Conservation (phyloP, 257 asterid species). For the Paulownia fortunei region DNA sequence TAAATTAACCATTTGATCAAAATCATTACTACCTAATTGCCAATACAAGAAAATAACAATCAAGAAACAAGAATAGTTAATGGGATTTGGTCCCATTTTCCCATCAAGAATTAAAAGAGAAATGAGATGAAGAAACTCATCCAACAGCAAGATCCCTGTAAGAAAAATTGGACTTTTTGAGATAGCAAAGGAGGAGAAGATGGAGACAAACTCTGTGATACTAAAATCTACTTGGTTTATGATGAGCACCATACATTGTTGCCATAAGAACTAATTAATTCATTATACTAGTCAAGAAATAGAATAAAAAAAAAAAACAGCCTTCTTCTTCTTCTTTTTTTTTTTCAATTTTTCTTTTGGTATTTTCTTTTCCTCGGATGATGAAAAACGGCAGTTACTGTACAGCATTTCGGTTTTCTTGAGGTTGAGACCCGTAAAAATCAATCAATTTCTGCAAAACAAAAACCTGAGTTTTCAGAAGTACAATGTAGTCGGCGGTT, state of each 20-base stretch:
- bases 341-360: background rate
- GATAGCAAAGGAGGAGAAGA: background rate
- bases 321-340: constrained; percentile 7
- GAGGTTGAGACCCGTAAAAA: constrained; percentile 57
- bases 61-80: constrained; percentile 8
- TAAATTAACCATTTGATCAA: too few relatives aligned
- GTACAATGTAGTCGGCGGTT: constrained; percentile 82
- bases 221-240: constrained; percentile 37
- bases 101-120: background rate
- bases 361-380: background rate
- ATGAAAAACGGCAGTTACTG: constrained; percentile 33
- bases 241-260: constrained; percentile 25
- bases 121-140: background rate
- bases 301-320: constrained; percentile 24
- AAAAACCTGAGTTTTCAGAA: constrained; percentile 68
- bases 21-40: background rate
- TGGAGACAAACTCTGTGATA: background rate
- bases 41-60: background rate
- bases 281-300: constrained; percentile 15
- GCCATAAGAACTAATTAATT: constrained; percentile 21
- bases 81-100: constrained; percentile 11
- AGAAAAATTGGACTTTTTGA: background rate
- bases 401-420: constrained; percentile 46
- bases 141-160: background rate
- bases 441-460: constrained; percentile 75